These are phyloP conservation scores for Tylopilus sp. DNA, from an alignment of 1,284 basidiomycete genomes.

Conservation along the genomic window DNA sequence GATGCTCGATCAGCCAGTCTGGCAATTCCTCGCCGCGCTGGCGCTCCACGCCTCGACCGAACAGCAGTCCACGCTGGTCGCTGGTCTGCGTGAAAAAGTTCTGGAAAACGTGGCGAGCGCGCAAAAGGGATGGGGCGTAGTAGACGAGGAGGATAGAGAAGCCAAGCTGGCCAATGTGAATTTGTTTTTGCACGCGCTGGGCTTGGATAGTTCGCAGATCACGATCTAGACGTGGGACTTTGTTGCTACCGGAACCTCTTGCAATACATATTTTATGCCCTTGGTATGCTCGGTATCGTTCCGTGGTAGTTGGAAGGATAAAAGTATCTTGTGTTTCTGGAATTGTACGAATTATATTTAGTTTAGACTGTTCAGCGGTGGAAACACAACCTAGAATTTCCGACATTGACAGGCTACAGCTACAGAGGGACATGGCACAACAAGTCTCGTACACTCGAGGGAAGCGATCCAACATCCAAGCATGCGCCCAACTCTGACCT, in stretches of 20 bases:
- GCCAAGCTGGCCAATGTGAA: constrained; percentile 81
- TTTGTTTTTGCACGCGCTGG: constrained; percentile 81
- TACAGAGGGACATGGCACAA: constrained; percentile 33
- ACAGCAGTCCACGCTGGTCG: constrained; percentile 85
- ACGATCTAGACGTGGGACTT: constrained; percentile 46
- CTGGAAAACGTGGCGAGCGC: constrained; percentile 81
- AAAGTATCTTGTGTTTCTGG: constrained; percentile 22
- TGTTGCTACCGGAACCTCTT: no score
- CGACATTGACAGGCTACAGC: neutral
- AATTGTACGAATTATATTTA: constrained; percentile 18
- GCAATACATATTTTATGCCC: constrained; percentile 6
- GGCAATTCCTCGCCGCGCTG: constrained; percentile 88
- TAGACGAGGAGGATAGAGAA: constrained; percentile 65
- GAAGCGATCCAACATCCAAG: constrained; percentile 18
- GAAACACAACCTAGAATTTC: neutral
- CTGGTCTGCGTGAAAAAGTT: constrained; percentile 87
- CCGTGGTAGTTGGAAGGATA: constrained; percentile 22
- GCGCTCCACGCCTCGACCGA: constrained; percentile 84
- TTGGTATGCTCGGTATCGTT: constrained; percentile 8
- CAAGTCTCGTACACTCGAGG: constrained; percentile 38
- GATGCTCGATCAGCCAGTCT: constrained; percentile 85
- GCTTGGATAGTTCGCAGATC: constrained; percentile 82
- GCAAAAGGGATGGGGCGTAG: constrained; percentile 66
- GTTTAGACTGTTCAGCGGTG: no score
- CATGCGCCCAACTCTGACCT: constrained; percentile 28